Evolutionary conservation across 2,329 filamentous ascomycete genomes (phyloP), one percentile per base, ranked within the genome.

Genomic region (Whalleya microplaca): DNA sequence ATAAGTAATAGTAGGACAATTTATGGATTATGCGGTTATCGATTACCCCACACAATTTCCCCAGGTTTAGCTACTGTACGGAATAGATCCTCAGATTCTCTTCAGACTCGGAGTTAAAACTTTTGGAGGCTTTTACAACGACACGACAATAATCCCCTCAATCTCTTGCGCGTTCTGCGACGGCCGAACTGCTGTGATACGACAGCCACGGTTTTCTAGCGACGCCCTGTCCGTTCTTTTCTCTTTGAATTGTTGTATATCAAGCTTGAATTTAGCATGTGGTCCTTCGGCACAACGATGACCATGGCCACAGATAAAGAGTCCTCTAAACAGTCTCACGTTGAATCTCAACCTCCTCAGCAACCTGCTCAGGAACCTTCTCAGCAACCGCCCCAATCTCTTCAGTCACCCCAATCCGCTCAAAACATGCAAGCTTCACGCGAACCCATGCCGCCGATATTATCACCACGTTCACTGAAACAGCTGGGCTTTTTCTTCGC

Each of bases 401-500:
- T 46, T 51, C 53, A 50, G 51, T 32, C 29, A 21, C 20, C 32
- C 41, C 58, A 23, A 27, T 41, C 50, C 51, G 59, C 47, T 46
- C 48, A 48, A 27, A 51, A 23, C 19, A 56, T 52, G 50, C 61
- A 53, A 56, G 55, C 49, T 41, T 56, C 49, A 14, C 45, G 51
- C 20, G 44, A 54, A 14, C 51, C 64, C 32, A 62, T 55, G 27
- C 45, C 69, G 52, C 58, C 68, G 45, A 58, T 76, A 49, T 65
- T 78, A 48, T 78, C 78, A 16, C 70, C 74, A 48, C 82, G 84
- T 67, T 82, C 79, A 41, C 71, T 83, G 48, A 81, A 81, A 51
- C 88, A 92, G 72, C 74, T 91, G 14, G 80, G 85, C 21, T 75
- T 96, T 56, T 88, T 95, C 73, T 79, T 88, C 65, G 86, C 87